phyloP scores from a whole-genome alignment of 176 grass and related monocot genomes.

The Saccharum officinarum region DNA sequence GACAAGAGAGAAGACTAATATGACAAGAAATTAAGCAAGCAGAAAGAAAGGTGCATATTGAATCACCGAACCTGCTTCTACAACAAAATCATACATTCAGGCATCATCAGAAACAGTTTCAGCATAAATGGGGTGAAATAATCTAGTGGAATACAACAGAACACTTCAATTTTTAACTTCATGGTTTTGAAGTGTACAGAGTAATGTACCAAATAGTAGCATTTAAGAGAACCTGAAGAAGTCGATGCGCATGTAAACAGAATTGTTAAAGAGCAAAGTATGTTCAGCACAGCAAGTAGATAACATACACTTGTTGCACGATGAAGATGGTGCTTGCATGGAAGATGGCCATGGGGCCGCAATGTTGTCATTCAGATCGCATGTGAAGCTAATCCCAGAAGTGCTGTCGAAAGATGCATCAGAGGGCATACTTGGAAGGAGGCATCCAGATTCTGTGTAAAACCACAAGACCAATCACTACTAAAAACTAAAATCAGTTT shows the following conservation, averaged over 20 bases:
- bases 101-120: not conserved
- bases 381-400: conserved; percentile 94
- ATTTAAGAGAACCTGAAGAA: not conserved
- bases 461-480: conserved; percentile 22
- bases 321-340: conserved; percentile 59
- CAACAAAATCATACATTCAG: not conserved
- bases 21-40: not conserved
- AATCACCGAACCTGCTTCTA: not conserved
- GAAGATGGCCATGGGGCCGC: conserved; percentile 93
- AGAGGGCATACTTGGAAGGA: conserved; percentile 94
- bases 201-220: not conserved
- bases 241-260: conserved; percentile 5
- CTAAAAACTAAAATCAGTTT: conserved; percentile 6
- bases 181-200: not conserved
- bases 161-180: conserved; percentile 1
- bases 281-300: conserved; percentile 27
- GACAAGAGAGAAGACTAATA: not conserved
- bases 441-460: conserved; percentile 86
- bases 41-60: not conserved
- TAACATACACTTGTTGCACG: conserved; percentile 88
- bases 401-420: conserved; percentile 80
- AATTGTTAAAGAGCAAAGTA: not conserved
- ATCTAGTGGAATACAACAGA: not conserved
- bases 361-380: conserved; percentile 99
- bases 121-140: conserved; percentile 10